These are phyloP conservation scores for Aspergillus neoniger DNA, from an alignment of 2,329 filamentous ascomycete genomes.

Conservation along the genomic window DNA sequence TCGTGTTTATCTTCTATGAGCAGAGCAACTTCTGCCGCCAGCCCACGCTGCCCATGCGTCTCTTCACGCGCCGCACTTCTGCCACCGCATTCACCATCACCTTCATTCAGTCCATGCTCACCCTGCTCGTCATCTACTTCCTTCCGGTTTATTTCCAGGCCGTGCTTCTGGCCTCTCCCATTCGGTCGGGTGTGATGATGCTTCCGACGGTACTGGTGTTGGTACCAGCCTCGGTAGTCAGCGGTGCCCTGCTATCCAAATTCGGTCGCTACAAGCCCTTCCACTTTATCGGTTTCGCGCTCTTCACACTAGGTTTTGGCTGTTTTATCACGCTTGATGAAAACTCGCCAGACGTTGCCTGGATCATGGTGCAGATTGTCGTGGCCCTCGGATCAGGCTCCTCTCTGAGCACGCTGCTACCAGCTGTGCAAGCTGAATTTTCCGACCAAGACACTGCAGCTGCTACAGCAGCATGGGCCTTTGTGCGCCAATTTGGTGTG, in stretches of 20 bases:
- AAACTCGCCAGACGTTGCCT: constrained; percentile 25
- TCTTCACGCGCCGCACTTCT: constrained; percentile 48
- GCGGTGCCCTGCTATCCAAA: constrained; percentile 33
- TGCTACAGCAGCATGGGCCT: constrained; percentile 31
- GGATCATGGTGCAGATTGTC: constrained; percentile 34
- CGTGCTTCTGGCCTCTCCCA: constrained; percentile 37
- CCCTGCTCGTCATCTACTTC: constrained; percentile 30
- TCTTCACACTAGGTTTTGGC: constrained; percentile 29
- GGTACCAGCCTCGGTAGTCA: constrained; percentile 29
- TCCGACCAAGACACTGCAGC: constrained; percentile 30
- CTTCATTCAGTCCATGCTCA: constrained; percentile 17
- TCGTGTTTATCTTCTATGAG: constrained; percentile 23
- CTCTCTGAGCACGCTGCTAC: constrained; percentile 27
- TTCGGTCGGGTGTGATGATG: constrained; percentile 31
- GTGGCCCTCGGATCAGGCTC: constrained; percentile 27
- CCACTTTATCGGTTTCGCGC: constrained; percentile 30
- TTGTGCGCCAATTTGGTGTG: constrained; percentile 35
- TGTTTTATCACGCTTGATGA: constrained; percentile 29
- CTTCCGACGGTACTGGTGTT: constrained; percentile 28
- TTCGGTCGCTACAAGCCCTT: constrained; percentile 35
- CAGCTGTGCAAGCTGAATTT: constrained; percentile 32
- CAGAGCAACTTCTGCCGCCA: constrained; percentile 20
- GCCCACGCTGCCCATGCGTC: constrained; percentile 43
- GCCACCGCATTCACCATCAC: background rate
- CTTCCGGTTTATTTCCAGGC: constrained; percentile 51